A percentile compares a stretch with the other conserved stretches of the same genome.
These are phyloP conservation scores for Tylopilus orsonianus DNA, from an alignment of 1,284 basidiomycete genomes.

Conservation along the genomic window DNA sequence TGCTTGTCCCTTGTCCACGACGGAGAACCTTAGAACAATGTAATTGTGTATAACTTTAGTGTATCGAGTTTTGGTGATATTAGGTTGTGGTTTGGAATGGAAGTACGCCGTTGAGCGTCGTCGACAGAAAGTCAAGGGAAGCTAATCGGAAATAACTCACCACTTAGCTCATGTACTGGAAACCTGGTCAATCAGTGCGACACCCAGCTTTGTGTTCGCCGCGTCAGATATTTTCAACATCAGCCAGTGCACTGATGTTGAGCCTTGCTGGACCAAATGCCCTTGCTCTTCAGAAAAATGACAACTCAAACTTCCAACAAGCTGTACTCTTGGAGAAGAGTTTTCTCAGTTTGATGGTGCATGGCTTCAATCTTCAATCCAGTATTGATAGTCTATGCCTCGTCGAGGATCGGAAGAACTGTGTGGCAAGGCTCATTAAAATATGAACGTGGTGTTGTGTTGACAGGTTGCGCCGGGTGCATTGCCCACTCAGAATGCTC, in stretches of 20 bases:
- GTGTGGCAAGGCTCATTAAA: constrained; percentile 1
- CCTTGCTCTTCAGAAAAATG: too few species aligned
- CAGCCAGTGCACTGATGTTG: too few species aligned
- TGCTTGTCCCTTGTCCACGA: background rate
- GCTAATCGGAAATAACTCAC: background rate
- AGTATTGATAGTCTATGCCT: background rate
- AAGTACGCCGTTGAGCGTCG: background rate
- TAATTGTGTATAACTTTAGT: constrained; percentile 1
- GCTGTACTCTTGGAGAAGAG: background rate
- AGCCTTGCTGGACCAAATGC: too few species aligned
- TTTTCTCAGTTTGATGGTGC: background rate
- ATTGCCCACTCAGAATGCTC: background rate
- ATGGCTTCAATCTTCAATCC: background rate
- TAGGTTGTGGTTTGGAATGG: constrained; percentile 12
- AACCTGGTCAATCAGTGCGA: too few species aligned
- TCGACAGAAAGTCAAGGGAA: background rate
- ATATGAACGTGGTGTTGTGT: background rate
- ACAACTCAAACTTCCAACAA: too few species aligned
- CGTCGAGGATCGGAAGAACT: background rate
- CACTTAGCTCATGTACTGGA: too few species aligned
- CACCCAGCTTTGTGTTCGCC: too few species aligned
- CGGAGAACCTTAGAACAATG: background rate
- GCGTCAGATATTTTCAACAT: too few species aligned
- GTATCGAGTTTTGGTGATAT: background rate
- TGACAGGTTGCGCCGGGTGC: background rate